A percentile compares a stretch with the other conserved stretches of the same genome.
Evolutionary conservation across 495 filamentous ascomycete genomes (phyloP).

Genomic region (Stereocaulon alpinum): DNA sequence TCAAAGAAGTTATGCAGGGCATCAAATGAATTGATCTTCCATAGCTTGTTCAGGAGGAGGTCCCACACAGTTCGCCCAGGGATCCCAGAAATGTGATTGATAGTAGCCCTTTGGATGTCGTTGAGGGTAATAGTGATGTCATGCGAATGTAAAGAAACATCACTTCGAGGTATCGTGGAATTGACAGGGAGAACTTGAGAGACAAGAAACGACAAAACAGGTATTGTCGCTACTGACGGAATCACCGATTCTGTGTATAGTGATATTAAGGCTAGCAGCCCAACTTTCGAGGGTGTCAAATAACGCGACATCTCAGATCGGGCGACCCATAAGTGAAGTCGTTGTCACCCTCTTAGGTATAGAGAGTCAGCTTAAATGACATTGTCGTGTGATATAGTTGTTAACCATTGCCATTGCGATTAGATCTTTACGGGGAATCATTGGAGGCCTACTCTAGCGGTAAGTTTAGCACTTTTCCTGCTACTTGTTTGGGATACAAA

Average conservation of each 20-base stretch:
- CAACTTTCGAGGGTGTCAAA: constrained; percentile 76
- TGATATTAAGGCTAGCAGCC: constrained; percentile 66
- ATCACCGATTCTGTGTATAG: constrained; percentile 68
- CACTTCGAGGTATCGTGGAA: constrained; percentile 20
- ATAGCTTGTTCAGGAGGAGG: constrained; percentile 69
- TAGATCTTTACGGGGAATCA: too few relatives aligned
- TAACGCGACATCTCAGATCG: constrained; percentile 54
- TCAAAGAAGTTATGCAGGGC: constrained; percentile 61
- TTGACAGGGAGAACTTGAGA: constrained; percentile 53
- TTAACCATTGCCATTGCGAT: too few relatives aligned
- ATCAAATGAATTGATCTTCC: constrained; percentile 73
- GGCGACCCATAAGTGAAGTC: not conserved
- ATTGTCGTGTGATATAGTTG: too few relatives aligned
- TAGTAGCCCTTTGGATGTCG: constrained; percentile 56
- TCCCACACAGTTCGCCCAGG: constrained; percentile 81
- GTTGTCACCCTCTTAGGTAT: too few relatives aligned
- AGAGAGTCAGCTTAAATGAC: too few relatives aligned
- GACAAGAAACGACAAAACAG: constrained; percentile 77
- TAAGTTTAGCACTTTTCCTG: too few relatives aligned
- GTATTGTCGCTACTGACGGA: constrained; percentile 63
- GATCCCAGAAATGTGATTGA: constrained; percentile 50
- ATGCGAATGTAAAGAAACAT: constrained; percentile 29
- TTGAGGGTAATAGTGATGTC: constrained; percentile 48
- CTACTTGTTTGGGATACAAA: too few relatives aligned
- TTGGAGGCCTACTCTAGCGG: too few relatives aligned